phyloP scores from a whole-genome alignment of 768 basidiomycete genomes.

The Hemileccinum impolitum region DNA sequence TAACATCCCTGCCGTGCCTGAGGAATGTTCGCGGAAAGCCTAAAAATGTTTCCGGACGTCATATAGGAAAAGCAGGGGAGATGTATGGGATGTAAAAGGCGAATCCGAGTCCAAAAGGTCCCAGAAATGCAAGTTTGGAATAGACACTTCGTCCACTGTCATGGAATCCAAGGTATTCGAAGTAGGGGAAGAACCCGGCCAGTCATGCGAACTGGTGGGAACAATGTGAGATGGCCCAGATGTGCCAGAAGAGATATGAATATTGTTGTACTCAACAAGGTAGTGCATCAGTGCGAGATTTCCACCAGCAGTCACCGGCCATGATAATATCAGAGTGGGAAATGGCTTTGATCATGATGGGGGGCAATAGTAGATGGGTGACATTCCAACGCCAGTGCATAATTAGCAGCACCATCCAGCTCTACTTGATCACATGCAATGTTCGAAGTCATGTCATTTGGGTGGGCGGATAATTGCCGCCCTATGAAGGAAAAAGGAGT shows the following conservation, averaged over 20 bases:
- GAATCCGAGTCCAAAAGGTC: constrained; percentile 45
- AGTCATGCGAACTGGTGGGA: constrained; percentile 42
- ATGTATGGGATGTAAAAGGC: constrained; percentile 51
- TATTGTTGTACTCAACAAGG: constrained; percentile 47
- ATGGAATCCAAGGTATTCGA: constrained; percentile 25
- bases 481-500: constrained; percentile 67
- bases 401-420: constrained; percentile 40
- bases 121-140: constrained; percentile 39
- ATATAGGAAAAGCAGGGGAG: constrained; percentile 50
- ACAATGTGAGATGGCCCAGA: constrained; percentile 47
- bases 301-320: constrained; percentile 70
- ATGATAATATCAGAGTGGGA: constrained; percentile 67
- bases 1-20: constrained; percentile 50
- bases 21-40: constrained; percentile 63
- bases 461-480: constrained; percentile 57
- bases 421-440: constrained; percentile 48
- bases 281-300: constrained; percentile 66
- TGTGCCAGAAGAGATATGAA: constrained; percentile 37
- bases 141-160: constrained; percentile 23
- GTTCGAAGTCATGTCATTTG: constrained; percentile 43
- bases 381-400: constrained; percentile 67
- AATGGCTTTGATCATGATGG: constrained; percentile 47
- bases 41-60: constrained; percentile 39
- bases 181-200: constrained; percentile 39
- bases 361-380: constrained; percentile 53